phyloP scores from a whole-genome alignment of 345 rosid genomes.

The Anastatica hierochuntica region DNA sequence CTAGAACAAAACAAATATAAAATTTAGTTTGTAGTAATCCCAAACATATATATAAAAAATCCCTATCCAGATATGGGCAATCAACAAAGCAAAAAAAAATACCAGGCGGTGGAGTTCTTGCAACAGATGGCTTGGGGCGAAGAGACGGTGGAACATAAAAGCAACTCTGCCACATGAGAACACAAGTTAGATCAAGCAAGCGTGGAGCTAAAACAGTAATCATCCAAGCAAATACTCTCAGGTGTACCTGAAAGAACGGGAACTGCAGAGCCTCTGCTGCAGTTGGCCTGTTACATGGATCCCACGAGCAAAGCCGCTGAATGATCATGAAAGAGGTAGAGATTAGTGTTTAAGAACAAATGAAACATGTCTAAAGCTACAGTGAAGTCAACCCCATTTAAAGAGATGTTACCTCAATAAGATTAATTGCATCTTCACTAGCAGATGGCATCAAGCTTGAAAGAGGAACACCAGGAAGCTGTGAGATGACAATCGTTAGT shows the following conservation, averaged over 20 bases:
- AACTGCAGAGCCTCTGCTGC: slow-evolving; percentile 84
- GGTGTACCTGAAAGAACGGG: slow-evolving; percentile 82
- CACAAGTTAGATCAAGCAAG: slow-evolving; percentile 1
- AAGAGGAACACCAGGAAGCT: slow-evolving; percentile 56
- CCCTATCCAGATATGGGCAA: not conserved
- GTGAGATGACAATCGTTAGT: slow-evolving; percentile 18
- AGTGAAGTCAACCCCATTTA: too few relatives aligned
- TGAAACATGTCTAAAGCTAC: too few relatives aligned
- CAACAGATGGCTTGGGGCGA: slow-evolving; percentile 44
- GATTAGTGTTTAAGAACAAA: not conserved
- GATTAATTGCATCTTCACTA: slow-evolving; percentile 61
- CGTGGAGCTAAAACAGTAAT: not conserved
- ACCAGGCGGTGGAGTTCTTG: slow-evolving; percentile 74
- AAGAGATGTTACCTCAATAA: slow-evolving; percentile 60
- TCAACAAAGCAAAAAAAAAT: not conserved
- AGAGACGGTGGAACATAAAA: slow-evolving; percentile 85
- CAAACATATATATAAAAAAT: too few relatives aligned
- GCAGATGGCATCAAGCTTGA: slow-evolving; percentile 59
- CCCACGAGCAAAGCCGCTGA: slow-evolving; percentile 92
- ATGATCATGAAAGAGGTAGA: slow-evolving; percentile 10
- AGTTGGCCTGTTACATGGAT: slow-evolving; percentile 84
- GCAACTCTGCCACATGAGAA: slow-evolving; percentile 61
- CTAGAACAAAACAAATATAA: slow-evolving; percentile 24
- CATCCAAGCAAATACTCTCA: not conserved
- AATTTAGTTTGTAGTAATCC: too few relatives aligned